Percentiles rank a stretch among this genome's conserved stretches.
Evolutionary conservation across 2,329 filamentous ascomycete species (phyloP).

Genomic region (Colletotrichum sp.): DNA sequence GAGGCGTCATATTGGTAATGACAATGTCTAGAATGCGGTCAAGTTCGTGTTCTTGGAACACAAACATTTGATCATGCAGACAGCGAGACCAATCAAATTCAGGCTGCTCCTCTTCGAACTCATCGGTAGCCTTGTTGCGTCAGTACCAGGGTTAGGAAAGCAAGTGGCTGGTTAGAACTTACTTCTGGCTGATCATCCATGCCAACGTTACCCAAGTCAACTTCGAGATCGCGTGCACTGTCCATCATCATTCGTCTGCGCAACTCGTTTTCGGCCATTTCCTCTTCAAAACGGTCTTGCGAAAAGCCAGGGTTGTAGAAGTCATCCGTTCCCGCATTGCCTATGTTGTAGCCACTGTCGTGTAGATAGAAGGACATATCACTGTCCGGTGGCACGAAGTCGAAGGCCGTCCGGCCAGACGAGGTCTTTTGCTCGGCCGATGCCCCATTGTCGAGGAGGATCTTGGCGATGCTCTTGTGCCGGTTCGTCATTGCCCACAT

Average conservation of each 20-base stretch:
- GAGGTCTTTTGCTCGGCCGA: constrained; percentile 97
- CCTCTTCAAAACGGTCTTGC: constrained; percentile 94
- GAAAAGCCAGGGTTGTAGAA: constrained; percentile 94
- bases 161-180: constrained; percentile 30
- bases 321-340: constrained; percentile 81
- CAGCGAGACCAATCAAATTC: constrained; percentile 97
- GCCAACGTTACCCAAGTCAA: constrained; percentile 93
- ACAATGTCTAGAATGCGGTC: constrained; percentile 92
- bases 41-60: constrained; percentile 94
- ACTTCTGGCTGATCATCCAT: constrained; percentile 96
- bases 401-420: constrained; percentile 90
- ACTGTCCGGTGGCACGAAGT: constrained; percentile 94
- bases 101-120: constrained; percentile 85
- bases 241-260: constrained; percentile 99
- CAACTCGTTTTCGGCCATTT: constrained; percentile 96
- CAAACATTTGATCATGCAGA: constrained; percentile 98
- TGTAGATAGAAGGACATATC: constrained; percentile 96
- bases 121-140: constrained; percentile 53
- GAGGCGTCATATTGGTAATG: constrained; percentile 97
- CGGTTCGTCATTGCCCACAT: constrained; percentile 99
- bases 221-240: constrained; percentile 94
- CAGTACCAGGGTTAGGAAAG: constrained; percentile 26
- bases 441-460: constrained; percentile 88
- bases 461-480: constrained; percentile 94
- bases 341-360: constrained; percentile 90